phyloP scores from a whole-genome alignment of 2,329 filamentous ascomycete species.

The Aspergillus udagawae region DNA sequence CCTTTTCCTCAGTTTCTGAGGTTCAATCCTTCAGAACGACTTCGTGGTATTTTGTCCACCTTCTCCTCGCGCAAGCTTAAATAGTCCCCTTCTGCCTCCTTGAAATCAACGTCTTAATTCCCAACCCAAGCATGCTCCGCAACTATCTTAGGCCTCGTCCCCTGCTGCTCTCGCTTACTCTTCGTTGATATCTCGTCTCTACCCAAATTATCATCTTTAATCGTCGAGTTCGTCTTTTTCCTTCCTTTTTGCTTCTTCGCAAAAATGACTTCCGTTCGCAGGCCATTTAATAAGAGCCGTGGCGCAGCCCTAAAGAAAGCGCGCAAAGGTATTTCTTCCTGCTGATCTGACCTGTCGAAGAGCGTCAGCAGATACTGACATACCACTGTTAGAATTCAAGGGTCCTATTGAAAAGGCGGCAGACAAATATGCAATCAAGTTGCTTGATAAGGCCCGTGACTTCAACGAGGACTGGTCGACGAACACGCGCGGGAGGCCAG shows the following conservation, averaged over 20 bases:
- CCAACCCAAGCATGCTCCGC: background rate
- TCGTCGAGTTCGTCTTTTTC: background rate
- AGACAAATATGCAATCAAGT: background rate
- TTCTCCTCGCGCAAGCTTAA: background rate
- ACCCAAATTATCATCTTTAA: background rate
- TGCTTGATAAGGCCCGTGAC: background rate
- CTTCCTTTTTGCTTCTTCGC: background rate
- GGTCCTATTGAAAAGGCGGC: too few relatives aligned
- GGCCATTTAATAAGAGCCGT: background rate
- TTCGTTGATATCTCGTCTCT: too few relatives aligned
- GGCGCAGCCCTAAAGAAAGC: background rate
- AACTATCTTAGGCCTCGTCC: background rate
- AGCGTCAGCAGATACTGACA: too few relatives aligned
- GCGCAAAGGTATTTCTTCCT: too few relatives aligned
- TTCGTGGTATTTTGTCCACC: background rate
- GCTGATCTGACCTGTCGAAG: too few relatives aligned
- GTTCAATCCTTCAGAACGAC: background rate
- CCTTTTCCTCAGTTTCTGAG: background rate
- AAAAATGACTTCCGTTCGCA: background rate
- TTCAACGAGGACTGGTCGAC: background rate
- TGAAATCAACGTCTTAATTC: background rate
- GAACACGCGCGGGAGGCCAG: too few relatives aligned
- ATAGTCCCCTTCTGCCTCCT: background rate
- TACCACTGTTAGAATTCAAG: too few relatives aligned
- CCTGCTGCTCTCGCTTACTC: too few relatives aligned